Base-by-base conservation (phyloP, 148 eudicot species). In the Drosera capensis region DNA sequence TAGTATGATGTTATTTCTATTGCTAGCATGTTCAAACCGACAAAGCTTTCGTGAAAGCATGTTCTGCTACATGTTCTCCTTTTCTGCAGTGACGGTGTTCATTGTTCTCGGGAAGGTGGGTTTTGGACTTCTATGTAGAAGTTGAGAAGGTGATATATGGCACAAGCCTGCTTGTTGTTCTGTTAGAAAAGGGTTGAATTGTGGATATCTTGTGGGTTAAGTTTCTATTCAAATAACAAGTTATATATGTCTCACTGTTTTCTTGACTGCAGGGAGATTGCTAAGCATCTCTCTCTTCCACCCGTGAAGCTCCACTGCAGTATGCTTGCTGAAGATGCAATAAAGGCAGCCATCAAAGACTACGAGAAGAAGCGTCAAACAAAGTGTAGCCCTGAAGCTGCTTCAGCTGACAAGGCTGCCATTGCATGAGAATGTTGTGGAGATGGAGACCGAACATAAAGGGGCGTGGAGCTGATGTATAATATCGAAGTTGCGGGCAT, bases 291-390 rank as follows among this genome's bases (percentile, higher is more conserved):
- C 18, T 73, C 90, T 39, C 96, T 87, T 20, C 96, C 96, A 36
- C 96, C 96, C 0, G 94, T 82, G 51, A 87, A 87, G 34, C 74
- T 88, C 25, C 96, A 83, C 57, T 88, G 96, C 72, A 88, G 94
- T 66, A 88, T 88, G 96, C 92, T 88, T 9, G 96, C 96, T 0
- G 94, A 88, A 71, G 96, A 83, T 61, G 94, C 92, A 14, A 80
- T 87, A n/a, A 80, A 80, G 62, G 96, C 94, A 14, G 96, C 97
- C 36, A 72, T 77, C 17, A 84, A 80, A 53, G 92, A 88, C 63
- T 88, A 88, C 14, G 68, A 72, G 49, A 56, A 76, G 1, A 88
- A 88, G 63, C 77, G 66, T 40, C 16, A 83, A 82, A 45, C 29
- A 37, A 0, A 52, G 48, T 26, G 54, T 46, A n/a, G 26, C 19